Percentiles rank a stretch among this genome's conserved stretches.
Conservation (phyloP, 306 rosid genomes). For the Echinosophora koreensis region DNA sequence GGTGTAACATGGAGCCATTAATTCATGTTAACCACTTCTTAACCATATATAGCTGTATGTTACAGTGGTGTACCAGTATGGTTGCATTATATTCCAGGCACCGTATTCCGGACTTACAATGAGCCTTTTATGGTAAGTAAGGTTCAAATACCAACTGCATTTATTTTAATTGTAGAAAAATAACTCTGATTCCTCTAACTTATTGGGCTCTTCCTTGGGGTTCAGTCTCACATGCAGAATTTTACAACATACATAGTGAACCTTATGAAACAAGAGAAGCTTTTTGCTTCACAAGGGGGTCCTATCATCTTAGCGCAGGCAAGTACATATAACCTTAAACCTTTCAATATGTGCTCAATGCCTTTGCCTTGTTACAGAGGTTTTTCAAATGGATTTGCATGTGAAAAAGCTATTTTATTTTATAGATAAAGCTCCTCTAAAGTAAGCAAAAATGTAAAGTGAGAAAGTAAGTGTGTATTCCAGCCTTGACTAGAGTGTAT, state of each 20-base stretch:
- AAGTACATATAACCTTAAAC: conserved; percentile 54
- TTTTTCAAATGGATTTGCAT: conserved; percentile 7
- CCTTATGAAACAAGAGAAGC: conserved; percentile 91
- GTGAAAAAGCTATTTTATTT: conserved; percentile 8
- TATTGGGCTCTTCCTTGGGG: conserved; percentile 43
- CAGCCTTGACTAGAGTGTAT: no score
- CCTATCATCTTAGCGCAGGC: conserved; percentile 97
- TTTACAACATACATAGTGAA: conserved; percentile 84
- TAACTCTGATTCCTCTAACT: conserved; percentile 39
- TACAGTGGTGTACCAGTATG: conserved; percentile 96
- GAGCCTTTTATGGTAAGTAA: conserved; percentile 79
- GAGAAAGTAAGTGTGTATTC: no score
- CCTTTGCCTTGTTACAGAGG: not conserved
- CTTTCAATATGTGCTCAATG: conserved; percentile 17
- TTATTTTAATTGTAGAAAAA: conserved; percentile 25
- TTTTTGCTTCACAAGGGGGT: conserved; percentile 93
- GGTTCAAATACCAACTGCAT: not conserved
- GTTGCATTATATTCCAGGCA: conserved; percentile 91
- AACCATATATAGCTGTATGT: conserved; percentile 43
- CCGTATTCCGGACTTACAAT: conserved; percentile 86
- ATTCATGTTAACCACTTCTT: not conserved
- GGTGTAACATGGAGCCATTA: no score
- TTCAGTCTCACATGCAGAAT: conserved; percentile 84
- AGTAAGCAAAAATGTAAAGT: no score
- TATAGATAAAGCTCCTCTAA: no score